Evolutionary conservation across 1,284 basidiomycete species (phyloP).

Genomic region (Marasmius oreades): DNA sequence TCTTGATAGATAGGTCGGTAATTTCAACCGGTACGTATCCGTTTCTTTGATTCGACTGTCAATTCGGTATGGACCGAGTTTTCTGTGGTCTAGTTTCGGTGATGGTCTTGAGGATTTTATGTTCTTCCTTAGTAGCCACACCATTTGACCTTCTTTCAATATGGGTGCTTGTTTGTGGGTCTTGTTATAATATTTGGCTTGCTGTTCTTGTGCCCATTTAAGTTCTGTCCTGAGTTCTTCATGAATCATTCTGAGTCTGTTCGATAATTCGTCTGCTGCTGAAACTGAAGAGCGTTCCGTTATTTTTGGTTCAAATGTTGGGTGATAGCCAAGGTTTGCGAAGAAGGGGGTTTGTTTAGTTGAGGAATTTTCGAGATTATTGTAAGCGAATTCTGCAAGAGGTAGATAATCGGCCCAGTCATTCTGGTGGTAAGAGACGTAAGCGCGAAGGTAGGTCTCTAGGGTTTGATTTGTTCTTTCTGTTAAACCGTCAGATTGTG

Average conservation of each 20-base stretch:
- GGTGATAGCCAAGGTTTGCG: slow-evolving; percentile 33
- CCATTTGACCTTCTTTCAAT: background rate
- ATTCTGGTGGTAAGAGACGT: slow-evolving; percentile 37
- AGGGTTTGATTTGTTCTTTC: slow-evolving; percentile 42
- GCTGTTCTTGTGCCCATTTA: slow-evolving; percentile 21
- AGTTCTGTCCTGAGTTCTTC: slow-evolving; percentile 26
- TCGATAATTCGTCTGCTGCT: slow-evolving; percentile 20
- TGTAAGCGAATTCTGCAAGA: slow-evolving; percentile 42
- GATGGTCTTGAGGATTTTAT: background rate
- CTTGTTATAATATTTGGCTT: slow-evolving; percentile 22
- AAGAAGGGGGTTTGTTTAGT: slow-evolving; percentile 25
- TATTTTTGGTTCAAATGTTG: slow-evolving; percentile 22
- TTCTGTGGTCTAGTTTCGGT: background rate
- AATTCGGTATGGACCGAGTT: background rate
- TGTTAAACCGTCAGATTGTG: slow-evolving; percentile 34
- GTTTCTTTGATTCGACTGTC: background rate
- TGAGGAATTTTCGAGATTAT: slow-evolving; percentile 37
- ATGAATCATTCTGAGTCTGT: slow-evolving; percentile 19
- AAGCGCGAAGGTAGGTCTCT: slow-evolving; percentile 35
- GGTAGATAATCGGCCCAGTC: slow-evolving; percentile 42
- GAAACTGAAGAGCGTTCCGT: slow-evolving; percentile 20
- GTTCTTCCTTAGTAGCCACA: background rate
- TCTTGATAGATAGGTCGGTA: background rate
- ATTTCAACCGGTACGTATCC: no score
- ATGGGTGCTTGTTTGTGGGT: slow-evolving; percentile 3